phyloP scores from a whole-genome alignment of 2,329 filamentous ascomycete species.

The Cytospora chrysosperma region DNA sequence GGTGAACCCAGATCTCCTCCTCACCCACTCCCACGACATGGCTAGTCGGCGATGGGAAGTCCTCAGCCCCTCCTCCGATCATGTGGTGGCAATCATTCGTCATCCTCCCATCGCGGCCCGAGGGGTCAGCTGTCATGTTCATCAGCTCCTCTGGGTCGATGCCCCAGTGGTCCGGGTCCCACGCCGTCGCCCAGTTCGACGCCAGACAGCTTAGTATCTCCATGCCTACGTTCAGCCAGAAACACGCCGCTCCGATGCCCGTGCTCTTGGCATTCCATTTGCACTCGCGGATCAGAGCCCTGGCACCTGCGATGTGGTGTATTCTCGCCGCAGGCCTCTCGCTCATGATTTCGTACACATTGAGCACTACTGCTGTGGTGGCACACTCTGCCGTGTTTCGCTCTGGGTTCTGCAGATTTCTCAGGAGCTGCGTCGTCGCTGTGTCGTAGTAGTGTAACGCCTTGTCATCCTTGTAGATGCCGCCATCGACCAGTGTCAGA shows the following conservation, averaged over 20 bases:
- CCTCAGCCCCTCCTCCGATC: conserved; percentile 28
- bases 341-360: conserved; percentile 92
- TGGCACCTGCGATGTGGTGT: conserved; percentile 83
- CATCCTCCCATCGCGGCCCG: conserved; percentile 1
- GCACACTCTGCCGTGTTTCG: conserved; percentile 82
- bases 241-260: conserved; percentile 83
- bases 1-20: conserved; percentile 84
- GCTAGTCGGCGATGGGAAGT: conserved; percentile 30
- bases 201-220: conserved; percentile 86
- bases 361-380: conserved; percentile 81
- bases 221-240: conserved; percentile 91
- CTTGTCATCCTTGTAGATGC: conserved; percentile 69
- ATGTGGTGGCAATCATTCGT: conserved; percentile 15
- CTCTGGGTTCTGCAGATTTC: conserved; percentile 78
- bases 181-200: conserved; percentile 82
- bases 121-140: conserved; percentile 24
- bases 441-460: conserved; percentile 82
- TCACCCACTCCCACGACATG: conserved; percentile 49
- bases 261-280: conserved; percentile 78
- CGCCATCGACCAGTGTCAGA: conserved; percentile 67
- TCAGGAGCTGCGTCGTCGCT: conserved; percentile 74
- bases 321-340: conserved; percentile 76
- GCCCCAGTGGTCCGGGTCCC: conserved; percentile 89
- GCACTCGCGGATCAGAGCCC: conserved; percentile 85
- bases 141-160: conserved; percentile 63